phyloP scores from a whole-genome alignment of 75 land plant species.

The Cunninghamia lanceolata region DNA sequence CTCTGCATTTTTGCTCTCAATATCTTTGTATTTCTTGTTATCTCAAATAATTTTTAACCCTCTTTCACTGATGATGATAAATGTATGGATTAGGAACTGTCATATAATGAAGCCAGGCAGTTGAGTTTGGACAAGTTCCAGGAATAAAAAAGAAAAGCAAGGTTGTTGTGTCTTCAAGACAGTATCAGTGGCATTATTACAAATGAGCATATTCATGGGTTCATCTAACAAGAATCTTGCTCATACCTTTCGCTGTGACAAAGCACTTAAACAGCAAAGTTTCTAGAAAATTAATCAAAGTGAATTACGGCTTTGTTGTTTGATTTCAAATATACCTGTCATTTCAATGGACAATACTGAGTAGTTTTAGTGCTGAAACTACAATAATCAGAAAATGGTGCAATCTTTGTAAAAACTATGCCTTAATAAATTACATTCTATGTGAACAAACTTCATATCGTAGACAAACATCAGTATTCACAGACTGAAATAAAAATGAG shows the following conservation, averaged over 20 bases:
- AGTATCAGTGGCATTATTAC: neutral
- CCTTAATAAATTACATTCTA: neutral
- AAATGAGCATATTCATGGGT: neutral
- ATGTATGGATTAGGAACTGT: neutral
- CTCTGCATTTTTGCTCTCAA: slow-evolving; percentile 96
- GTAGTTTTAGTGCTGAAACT: neutral
- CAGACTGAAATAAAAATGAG: too few species aligned
- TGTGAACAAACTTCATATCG: too few species aligned
- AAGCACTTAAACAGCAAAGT: neutral
- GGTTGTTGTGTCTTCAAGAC: neutral
- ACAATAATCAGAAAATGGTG: too few species aligned
- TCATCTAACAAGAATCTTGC: neutral
- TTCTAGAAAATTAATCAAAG: neutral
- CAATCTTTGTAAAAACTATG: neutral
- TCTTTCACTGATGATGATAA: neutral
- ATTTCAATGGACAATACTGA: neutral
- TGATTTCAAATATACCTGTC: neutral
- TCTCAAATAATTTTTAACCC: slow-evolving; percentile 23
- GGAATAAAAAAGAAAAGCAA: slow-evolving; percentile 1
- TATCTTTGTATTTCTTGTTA: slow-evolving; percentile 92
- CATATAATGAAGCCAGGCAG: too few species aligned
- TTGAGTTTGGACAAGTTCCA: neutral
- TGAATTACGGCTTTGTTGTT: neutral
- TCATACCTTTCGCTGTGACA: neutral
- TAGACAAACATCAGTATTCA: too few species aligned